These are phyloP conservation scores for Fusarium drepaniforme DNA, from an alignment of 2,329 filamentous ascomycete genomes.

Conservation along the genomic window DNA sequence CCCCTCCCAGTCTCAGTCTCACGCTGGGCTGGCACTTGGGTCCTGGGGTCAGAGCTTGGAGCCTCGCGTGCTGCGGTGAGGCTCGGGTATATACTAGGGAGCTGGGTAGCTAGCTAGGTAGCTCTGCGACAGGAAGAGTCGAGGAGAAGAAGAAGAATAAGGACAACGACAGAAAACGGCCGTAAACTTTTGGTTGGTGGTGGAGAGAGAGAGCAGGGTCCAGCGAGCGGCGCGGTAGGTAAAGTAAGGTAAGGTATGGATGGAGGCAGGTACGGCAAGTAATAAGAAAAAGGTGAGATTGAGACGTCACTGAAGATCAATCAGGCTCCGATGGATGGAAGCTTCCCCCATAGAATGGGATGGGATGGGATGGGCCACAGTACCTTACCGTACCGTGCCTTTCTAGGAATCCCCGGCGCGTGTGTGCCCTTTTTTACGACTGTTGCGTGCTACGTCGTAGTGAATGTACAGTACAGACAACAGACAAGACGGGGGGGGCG, in stretches of 20 bases:
- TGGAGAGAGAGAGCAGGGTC: conserved; percentile 23
- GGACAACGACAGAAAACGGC: neutral
- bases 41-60: neutral
- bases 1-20: conserved; percentile 31
- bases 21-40: neutral
- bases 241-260: conserved; percentile 13
- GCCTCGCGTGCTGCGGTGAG: conserved; percentile 10
- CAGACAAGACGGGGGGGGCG: neutral
- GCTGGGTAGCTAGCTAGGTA: neutral
- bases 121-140: neutral
- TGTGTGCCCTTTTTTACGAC: conserved; percentile 3
- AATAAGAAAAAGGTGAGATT: conserved; percentile 26
- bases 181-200: conserved; percentile 18
- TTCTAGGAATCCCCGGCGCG: neutral
- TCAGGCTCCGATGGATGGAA: conserved; percentile 33
- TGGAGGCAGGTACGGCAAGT: neutral
- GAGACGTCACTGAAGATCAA: conserved; percentile 44
- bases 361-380: conserved; percentile 8
- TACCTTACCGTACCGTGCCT: neutral
- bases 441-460: neutral
- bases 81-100: neutral
- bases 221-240: conserved; percentile 25
- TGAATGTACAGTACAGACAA: neutral
- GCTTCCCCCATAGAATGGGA: conserved; percentile 15
- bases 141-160: neutral